These are phyloP conservation scores for Luzula sylvatica DNA, from an alignment of 176 grass and related monocot genomes.

Conservation along the genomic window DNA sequence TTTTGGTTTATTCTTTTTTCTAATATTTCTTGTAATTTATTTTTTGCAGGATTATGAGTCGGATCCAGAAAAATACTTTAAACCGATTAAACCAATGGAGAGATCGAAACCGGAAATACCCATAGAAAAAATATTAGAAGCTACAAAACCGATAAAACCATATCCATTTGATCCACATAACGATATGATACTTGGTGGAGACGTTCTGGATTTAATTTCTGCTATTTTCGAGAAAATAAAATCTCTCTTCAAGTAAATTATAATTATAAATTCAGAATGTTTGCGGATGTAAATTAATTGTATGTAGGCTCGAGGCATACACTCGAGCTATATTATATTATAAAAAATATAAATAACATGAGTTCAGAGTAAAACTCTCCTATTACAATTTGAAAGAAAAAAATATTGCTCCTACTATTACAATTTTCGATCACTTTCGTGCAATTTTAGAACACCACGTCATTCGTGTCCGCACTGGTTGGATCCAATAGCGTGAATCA, in stretches of 20 bases:
- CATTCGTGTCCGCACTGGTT: too few relatives aligned
- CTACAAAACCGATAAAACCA: slow-evolving; percentile 28
- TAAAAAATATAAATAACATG: too few relatives aligned
- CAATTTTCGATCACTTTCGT: too few relatives aligned
- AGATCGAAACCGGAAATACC: slow-evolving; percentile 34
- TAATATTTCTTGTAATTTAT: neutral
- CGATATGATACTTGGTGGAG: slow-evolving; percentile 58
- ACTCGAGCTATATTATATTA: too few relatives aligned
- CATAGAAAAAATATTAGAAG: slow-evolving; percentile 35
- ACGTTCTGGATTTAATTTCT: slow-evolving; percentile 3
- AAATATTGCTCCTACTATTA: too few relatives aligned
- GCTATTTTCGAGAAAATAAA: neutral
- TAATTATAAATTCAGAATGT: too few relatives aligned
- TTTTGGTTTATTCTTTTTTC: neutral
- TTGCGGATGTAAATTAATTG: too few relatives aligned
- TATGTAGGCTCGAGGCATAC: too few relatives aligned
- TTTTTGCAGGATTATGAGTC: slow-evolving; percentile 39
- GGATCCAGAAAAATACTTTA: slow-evolving; percentile 33
- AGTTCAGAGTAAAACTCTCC: too few relatives aligned
- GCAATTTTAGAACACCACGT: too few relatives aligned
- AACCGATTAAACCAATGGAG: slow-evolving; percentile 34
- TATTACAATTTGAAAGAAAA: too few relatives aligned
- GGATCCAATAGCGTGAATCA: too few relatives aligned
- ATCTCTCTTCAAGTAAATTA: slow-evolving; percentile 13
- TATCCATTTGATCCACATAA: slow-evolving; percentile 45